Conservation (phyloP, 2,329 filamentous ascomycete species). For the Neospermospora avenae region DNA sequence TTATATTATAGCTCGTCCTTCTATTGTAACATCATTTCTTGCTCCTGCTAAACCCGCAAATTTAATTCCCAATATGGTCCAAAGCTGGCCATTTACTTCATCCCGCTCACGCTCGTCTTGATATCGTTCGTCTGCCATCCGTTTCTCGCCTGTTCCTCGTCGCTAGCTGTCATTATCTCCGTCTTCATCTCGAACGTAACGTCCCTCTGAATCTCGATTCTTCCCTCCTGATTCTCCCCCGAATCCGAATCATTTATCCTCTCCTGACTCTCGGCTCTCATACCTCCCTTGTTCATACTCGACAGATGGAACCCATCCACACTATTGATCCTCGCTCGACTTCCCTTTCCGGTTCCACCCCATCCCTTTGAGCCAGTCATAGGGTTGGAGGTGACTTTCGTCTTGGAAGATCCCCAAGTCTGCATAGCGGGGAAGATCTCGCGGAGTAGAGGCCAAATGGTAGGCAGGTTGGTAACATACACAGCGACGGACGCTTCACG, state of each 20-base stretch:
- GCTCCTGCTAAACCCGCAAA: background rate
- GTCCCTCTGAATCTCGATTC: conserved; percentile 1
- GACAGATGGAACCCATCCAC: background rate
- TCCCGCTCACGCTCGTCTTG: background rate
- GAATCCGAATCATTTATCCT: conserved; percentile 8
- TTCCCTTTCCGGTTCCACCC: background rate
- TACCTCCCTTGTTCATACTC: background rate
- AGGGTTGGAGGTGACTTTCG: background rate
- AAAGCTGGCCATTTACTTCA: background rate
- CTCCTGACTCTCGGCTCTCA: background rate
- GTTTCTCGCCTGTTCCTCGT: background rate
- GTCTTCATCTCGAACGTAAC: conserved; percentile 3
- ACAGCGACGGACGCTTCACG: conserved; percentile 50
- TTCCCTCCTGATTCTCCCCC: background rate
- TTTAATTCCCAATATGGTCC: background rate
- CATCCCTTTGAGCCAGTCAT: background rate
- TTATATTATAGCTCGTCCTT: background rate
- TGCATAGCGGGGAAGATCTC: conserved; percentile 35
- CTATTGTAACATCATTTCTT: background rate
- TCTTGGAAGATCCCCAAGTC: conserved; percentile 1
- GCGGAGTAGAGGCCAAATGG: conserved; percentile 48
- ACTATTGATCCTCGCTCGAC: background rate
- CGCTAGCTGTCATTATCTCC: background rate
- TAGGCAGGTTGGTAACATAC: conserved; percentile 48
- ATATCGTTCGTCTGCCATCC: conserved; percentile 2